These are phyloP conservation scores for Geopyxis carbonaria DNA, from an alignment of 495 filamentous ascomycete species.

Conservation along the genomic window DNA sequence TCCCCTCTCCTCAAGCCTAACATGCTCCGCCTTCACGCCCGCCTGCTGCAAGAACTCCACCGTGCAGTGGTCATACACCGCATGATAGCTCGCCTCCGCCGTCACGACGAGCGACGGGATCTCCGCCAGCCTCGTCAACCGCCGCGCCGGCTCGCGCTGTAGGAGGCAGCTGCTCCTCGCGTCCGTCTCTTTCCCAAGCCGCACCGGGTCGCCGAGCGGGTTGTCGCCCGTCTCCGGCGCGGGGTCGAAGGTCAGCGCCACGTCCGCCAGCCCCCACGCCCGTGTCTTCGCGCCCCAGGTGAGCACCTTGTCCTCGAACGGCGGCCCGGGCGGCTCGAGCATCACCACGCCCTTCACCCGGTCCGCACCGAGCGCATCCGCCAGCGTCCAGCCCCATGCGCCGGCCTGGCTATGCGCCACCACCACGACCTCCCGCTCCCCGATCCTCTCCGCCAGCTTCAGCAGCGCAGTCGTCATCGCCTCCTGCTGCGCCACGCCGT, in stretches of 20 bases:
- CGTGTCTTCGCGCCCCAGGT: not conserved
- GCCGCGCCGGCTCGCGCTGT: not conserved
- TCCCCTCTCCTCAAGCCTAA: slow-evolving; percentile 5
- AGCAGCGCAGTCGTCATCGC: not conserved
- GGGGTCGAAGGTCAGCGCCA: not conserved
- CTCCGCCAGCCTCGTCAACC: slow-evolving; percentile 2
- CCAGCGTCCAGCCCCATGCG: not conserved
- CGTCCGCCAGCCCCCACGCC: slow-evolving; percentile 2
- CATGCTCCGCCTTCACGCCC: slow-evolving; percentile 7
- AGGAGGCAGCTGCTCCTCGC: not conserved
- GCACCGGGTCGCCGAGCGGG: not conserved
- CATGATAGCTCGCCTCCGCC: slow-evolving; percentile 10
- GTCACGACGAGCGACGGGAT: slow-evolving; percentile 4
- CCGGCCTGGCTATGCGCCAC: slow-evolving; percentile 5
- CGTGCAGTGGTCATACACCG: slow-evolving; percentile 13
- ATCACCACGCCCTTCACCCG: slow-evolving; percentile 1
- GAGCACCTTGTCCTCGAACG: slow-evolving; percentile 2
- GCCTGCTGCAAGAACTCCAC: slow-evolving; percentile 13
- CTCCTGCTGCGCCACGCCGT: slow-evolving; percentile 1
- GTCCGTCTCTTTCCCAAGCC: slow-evolving; percentile 1
- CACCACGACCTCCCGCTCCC: slow-evolving; percentile 2
- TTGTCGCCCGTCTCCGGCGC: not conserved
- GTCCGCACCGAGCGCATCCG: not conserved
- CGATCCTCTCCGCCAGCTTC: not conserved
- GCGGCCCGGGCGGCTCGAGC: slow-evolving; percentile 4